Conservation (phyloP, 1,284 basidiomycete species). For the Xerocomus amazonicus region DNA sequence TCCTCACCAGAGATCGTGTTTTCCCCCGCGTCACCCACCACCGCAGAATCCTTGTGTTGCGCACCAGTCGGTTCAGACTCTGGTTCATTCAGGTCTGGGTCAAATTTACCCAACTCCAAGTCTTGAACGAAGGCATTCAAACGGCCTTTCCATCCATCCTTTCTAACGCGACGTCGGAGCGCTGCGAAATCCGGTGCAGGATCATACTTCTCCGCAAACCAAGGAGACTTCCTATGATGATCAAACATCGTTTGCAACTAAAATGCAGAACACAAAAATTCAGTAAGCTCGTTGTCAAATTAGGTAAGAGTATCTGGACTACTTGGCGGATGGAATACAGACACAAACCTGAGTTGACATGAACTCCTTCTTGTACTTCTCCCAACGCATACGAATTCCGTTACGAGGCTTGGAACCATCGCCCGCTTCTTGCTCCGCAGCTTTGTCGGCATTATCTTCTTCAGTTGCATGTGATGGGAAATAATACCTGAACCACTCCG, state of each 20-base stretch:
- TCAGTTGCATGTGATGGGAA: slow-evolving; percentile 75
- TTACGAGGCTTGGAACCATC: slow-evolving; percentile 77
- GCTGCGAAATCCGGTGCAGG: slow-evolving; percentile 62
- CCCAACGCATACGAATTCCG: slow-evolving; percentile 77
- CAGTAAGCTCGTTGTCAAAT: slow-evolving; percentile 29
- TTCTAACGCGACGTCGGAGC: slow-evolving; percentile 72
- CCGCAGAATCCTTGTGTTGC: slow-evolving; percentile 46
- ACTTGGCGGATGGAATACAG: slow-evolving; percentile 14
- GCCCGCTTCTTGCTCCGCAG: slow-evolving; percentile 73
- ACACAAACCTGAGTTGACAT: slow-evolving; percentile 74
- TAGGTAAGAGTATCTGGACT: slow-evolving; percentile 13
- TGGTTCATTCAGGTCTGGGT: slow-evolving; percentile 63
- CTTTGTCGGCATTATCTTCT: slow-evolving; percentile 77
- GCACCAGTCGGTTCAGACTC: slow-evolving; percentile 44
- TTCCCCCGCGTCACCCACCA: slow-evolving; percentile 34
- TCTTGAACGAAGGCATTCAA: slow-evolving; percentile 71
- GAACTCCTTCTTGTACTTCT: slow-evolving; percentile 90
- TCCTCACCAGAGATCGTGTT: slow-evolving; percentile 43
- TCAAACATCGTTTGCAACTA: slow-evolving; percentile 91
- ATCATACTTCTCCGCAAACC: slow-evolving; percentile 95
- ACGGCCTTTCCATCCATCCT: slow-evolving; percentile 76
- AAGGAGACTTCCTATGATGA: slow-evolving; percentile 84
- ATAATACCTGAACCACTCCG: slow-evolving; percentile 84
- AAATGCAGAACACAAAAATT: slow-evolving; percentile 38
- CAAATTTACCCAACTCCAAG: slow-evolving; percentile 79